Percentiles rank a stretch among this genome's conserved stretches.
phyloP scores from a whole-genome alignment of 371 early-diverging fungal species.

The Batrachochytrium dendrobatidis region DNA sequence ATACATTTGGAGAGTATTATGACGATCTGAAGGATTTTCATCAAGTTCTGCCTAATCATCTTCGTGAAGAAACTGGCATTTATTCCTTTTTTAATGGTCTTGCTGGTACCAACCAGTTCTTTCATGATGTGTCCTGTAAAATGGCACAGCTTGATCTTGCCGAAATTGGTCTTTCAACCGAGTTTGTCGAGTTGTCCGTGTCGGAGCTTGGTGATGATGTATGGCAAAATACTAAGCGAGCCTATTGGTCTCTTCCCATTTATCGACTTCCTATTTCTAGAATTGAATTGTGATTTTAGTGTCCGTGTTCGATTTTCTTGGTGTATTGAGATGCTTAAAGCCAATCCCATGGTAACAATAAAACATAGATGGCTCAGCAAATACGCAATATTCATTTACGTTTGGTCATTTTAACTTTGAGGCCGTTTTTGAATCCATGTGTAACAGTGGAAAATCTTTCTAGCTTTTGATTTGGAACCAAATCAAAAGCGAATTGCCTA shows the following conservation, averaged over 20 bases:
- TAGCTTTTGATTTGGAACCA: conserved; percentile 14
- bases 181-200: conserved; percentile 64
- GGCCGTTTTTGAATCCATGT: conserved; percentile 19
- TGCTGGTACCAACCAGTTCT: conserved; percentile 86
- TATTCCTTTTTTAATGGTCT: conserved; percentile 95
- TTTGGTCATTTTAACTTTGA: conserved; percentile 4
- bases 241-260: conserved; percentile 40
- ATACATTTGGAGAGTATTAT: conserved; percentile 20
- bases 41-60: conserved; percentile 67
- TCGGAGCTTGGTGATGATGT: conserved; percentile 70
- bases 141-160: conserved; percentile 75
- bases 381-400: too few species aligned
- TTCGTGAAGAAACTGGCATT: conserved; percentile 59
- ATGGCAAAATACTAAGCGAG: conserved; percentile 83
- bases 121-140: conserved; percentile 88
- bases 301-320: too few species aligned
- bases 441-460: conserved; percentile 13
- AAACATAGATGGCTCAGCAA: too few species aligned
- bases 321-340: too few species aligned
- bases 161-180: conserved; percentile 67
- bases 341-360: too few species aligned
- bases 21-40: conserved; percentile 56
- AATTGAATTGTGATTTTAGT: conserved; percentile 10
- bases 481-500: not conserved
- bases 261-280: conserved; percentile 34